Evolutionary conservation across 805 yeast species (phyloP).

Genomic region (Torulaspora gathmanii): DNA sequence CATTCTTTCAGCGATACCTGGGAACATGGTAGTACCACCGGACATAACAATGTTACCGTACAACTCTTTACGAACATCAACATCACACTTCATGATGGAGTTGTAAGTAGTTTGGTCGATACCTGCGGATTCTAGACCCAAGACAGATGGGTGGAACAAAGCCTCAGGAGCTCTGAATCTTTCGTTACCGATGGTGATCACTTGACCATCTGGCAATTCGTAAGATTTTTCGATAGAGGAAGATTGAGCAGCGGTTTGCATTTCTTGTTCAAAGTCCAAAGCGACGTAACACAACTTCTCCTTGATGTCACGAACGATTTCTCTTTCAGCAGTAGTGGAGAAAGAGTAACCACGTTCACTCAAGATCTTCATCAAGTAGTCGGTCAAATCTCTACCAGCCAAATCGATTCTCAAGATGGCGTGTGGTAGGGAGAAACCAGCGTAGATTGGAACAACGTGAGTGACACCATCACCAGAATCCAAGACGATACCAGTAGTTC

Average conservation of each 20-base stretch:
- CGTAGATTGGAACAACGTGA: constrained; percentile 99
- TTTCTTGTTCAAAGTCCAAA: constrained; percentile 97
- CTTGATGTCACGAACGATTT: constrained; percentile 83
- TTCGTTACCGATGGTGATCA: constrained; percentile 98
- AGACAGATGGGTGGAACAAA: constrained; percentile 94
- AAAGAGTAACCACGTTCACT: constrained; percentile 98
- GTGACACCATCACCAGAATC: constrained; percentile 99
- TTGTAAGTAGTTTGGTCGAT: constrained; percentile 84
- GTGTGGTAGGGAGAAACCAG: constrained; percentile 98
- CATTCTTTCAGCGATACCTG: constrained; percentile 99
- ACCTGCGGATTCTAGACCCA: constrained; percentile 94
- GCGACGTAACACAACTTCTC: constrained; percentile 99
- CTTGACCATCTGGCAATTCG: constrained; percentile 99
- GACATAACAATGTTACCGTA: constrained; percentile 99
- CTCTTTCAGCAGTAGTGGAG: constrained; percentile 99
- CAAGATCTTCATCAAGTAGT: constrained; percentile 96
- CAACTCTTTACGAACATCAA: constrained; percentile 97
- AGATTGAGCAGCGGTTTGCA: constrained; percentile 98
- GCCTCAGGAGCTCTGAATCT: constrained; percentile 99
- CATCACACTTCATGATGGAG: constrained; percentile 94
- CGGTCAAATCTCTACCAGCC: constrained; percentile 99
- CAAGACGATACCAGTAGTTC: constrained; percentile 99
- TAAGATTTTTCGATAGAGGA: constrained; percentile 97
- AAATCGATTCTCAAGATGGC: constrained; percentile 98
- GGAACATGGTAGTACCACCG: constrained; percentile 99